A percentile compares a stretch with the other conserved stretches of the same genome.
Conservation (phyloP, 2,329 filamentous ascomycete species). For the Xylaria sp. region DNA sequence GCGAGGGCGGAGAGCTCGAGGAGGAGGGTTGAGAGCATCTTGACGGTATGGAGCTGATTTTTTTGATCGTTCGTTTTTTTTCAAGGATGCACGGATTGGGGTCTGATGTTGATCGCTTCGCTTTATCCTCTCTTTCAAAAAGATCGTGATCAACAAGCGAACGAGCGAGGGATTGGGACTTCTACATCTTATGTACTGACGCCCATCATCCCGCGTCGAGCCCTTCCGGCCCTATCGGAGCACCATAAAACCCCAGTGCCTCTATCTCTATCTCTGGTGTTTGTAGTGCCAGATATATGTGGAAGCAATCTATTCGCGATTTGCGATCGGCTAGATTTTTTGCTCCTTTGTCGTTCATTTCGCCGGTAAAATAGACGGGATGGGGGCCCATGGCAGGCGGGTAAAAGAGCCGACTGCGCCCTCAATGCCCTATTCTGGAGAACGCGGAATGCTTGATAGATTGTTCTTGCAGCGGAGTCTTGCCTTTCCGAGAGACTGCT, state of each 20-base stretch:
- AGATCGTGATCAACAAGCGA: background rate
- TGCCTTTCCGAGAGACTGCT: conserved; percentile 26
- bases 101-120: conserved; percentile 1
- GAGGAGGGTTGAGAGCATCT: conserved; percentile 39
- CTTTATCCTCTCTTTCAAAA: too few relatives aligned
- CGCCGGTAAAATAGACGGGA: conserved; percentile 33
- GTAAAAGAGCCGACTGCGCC: conserved; percentile 20
- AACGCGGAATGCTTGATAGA: conserved; percentile 19
- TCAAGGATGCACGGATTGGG: background rate
- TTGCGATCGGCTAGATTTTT: conserved; percentile 5
- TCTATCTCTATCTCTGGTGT: background rate
- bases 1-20: conserved; percentile 41
- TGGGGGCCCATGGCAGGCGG: conserved; percentile 10
- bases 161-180: background rate
- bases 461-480: conserved; percentile 35
- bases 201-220: conserved; percentile 11
- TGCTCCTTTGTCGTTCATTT: conserved; percentile 2
- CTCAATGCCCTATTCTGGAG: conserved; percentile 29
- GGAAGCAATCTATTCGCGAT: conserved; percentile 33
- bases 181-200: conserved; percentile 7
- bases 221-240: conserved; percentile 10
- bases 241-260: conserved; percentile 10
- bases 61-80: too few relatives aligned
- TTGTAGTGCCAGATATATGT: conserved; percentile 2
- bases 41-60: conserved; percentile 5